These are phyloP conservation scores for Pleurotus pulmonarius DNA, from an alignment of 768 basidiomycete genomes.

Conservation along the genomic window DNA sequence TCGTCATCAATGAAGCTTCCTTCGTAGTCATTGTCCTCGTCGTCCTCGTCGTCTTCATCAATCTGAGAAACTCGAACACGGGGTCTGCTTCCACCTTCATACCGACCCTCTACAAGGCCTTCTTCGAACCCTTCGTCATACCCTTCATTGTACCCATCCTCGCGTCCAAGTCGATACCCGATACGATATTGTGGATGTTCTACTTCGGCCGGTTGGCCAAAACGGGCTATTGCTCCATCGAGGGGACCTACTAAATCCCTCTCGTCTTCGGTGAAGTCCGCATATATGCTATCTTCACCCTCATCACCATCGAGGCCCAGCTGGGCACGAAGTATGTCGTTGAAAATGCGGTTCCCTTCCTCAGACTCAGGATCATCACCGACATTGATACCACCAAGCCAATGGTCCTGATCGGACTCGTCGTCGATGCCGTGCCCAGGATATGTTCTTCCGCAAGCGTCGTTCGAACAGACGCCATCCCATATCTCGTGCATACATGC, in stretches of 20 bases:
- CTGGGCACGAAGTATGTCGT: constrained; percentile 21
- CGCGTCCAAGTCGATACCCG: constrained; percentile 12
- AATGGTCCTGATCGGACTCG: neutral
- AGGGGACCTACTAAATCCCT: constrained; percentile 8
- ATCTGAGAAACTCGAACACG: constrained; percentile 4
- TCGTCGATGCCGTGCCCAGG: constrained; percentile 37
- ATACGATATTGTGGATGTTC: constrained; percentile 12
- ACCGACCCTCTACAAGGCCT: neutral
- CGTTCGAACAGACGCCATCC: constrained; percentile 55
- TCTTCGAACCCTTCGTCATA: constrained; percentile 16
- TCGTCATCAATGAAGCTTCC: constrained; percentile 56
- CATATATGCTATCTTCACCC: constrained; percentile 20
- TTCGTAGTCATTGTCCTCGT: constrained; percentile 40
- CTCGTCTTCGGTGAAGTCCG: constrained; percentile 7
- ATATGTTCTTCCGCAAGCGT: constrained; percentile 54
- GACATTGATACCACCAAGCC: constrained; percentile 28
- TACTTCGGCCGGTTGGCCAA: constrained; percentile 8
- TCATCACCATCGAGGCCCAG: constrained; percentile 20
- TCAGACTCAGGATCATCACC: constrained; percentile 33
- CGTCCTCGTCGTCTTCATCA: constrained; percentile 14
- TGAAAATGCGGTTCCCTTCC: constrained; percentile 23
- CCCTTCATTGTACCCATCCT: constrained; percentile 8
- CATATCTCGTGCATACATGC: constrained; percentile 79
- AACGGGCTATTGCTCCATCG: constrained; percentile 6
- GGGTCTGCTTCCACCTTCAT: neutral